Percentiles rank a stretch among this genome's conserved stretches.
These are phyloP conservation scores for Chrysoporthe puriensis DNA, from an alignment of 2,329 filamentous ascomycete species.

Conservation along the genomic window DNA sequence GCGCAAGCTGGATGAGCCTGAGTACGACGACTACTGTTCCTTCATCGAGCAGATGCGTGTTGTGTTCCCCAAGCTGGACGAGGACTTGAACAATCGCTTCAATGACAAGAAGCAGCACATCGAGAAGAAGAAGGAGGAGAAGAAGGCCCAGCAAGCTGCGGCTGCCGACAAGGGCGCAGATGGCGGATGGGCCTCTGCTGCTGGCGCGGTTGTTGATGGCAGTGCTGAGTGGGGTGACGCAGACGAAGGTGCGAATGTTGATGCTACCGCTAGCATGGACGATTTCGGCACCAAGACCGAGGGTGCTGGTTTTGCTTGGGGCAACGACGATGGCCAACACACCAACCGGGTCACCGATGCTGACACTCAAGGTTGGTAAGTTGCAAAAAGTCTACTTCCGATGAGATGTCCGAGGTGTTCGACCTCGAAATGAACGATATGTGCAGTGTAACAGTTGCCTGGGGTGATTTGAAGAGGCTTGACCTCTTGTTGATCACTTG, in stretches of 20 bases:
- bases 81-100: slow-evolving; percentile 25
- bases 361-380: not conserved
- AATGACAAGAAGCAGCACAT: slow-evolving; percentile 27
- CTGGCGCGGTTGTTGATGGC: not conserved
- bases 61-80: slow-evolving; percentile 23
- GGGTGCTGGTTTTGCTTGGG: not conserved
- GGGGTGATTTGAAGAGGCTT: not conserved
- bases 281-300: not conserved
- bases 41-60: slow-evolving; percentile 25
- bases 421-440: not conserved
- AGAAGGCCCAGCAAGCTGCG: slow-evolving; percentile 6
- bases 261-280: not conserved
- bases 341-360: not conserved
- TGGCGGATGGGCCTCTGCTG: slow-evolving; percentile 18
- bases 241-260: not conserved
- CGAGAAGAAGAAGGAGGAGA: slow-evolving; percentile 24
- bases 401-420: not conserved
- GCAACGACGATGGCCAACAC: no score
- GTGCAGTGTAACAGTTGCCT: not conserved
- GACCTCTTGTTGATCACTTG: not conserved
- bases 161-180: not conserved
- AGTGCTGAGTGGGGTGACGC: slow-evolving; percentile 9
- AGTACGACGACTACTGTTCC: slow-evolving; percentile 22
- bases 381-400: not conserved
- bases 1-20: slow-evolving; percentile 20